Percentiles rank a stretch among this genome's conserved stretches.
These are phyloP conservation scores for Arthrobotrys megalospora DNA, from an alignment of 2,329 filamentous ascomycete species.

Conservation along the genomic window DNA sequence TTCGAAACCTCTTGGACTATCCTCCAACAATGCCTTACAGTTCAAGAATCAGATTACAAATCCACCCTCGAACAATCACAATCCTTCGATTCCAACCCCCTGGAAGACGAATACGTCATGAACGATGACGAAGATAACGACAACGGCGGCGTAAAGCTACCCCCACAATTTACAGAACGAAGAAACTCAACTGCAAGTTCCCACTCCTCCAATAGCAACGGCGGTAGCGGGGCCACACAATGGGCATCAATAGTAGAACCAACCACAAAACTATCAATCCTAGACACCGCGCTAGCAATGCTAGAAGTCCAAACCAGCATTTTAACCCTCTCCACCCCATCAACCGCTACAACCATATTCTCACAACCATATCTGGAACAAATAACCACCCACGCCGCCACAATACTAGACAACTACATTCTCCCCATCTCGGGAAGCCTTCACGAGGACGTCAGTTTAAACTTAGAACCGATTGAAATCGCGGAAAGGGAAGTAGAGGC, in stretches of 20 bases:
- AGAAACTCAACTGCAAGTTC: conserved; percentile 38
- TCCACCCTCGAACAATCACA: conserved; percentile 32
- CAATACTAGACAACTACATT: conserved; percentile 35
- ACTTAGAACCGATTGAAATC: conserved; percentile 9
- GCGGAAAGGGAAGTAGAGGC: conserved; percentile 40
- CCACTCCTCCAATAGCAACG: conserved; percentile 14
- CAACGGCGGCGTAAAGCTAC: conserved; percentile 32
- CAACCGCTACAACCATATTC: conserved; percentile 11
- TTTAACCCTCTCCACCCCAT: conserved; percentile 23
- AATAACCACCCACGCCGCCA: conserved; percentile 19
- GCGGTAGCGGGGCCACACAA: conserved; percentile 27
- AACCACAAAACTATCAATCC: conserved; percentile 51
- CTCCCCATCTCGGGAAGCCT: conserved; percentile 26
- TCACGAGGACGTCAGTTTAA: background rate
- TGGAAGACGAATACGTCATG: too few relatives aligned
- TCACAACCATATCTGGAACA: conserved; percentile 9
- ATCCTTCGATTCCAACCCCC: conserved; percentile 11
- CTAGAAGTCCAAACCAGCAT: conserved; percentile 52
- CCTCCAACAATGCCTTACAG: conserved; percentile 60
- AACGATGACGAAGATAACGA: conserved; percentile 7
- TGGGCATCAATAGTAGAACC: conserved; percentile 61
- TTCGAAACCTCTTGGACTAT: conserved; percentile 59
- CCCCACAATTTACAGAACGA: conserved; percentile 22
- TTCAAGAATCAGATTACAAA: conserved; percentile 62
- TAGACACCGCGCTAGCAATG: conserved; percentile 60